Percentiles rank a stretch among this genome's conserved stretches.
phyloP scores from a whole-genome alignment of 306 rosid genomes.

The Dalbergia cochinchinensis region DNA sequence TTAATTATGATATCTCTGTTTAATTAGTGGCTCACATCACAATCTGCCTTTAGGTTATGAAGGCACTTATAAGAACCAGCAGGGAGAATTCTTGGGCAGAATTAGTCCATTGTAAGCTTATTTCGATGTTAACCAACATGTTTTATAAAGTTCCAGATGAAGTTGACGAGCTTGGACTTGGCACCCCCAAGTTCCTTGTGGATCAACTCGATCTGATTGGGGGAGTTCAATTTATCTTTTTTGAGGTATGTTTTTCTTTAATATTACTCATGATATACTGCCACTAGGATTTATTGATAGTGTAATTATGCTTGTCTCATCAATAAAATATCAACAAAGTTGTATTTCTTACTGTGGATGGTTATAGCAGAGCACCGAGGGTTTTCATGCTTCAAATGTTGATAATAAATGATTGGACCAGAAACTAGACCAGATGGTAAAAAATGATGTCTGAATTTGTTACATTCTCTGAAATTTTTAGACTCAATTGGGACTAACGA shows the following conservation, averaged over 20 bases:
- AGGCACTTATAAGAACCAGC: slow-evolving; percentile 76
- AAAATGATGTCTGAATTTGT: background rate
- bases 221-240: slow-evolving; percentile 87
- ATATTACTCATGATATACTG: slow-evolving; percentile 3
- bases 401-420: background rate
- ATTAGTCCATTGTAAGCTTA: slow-evolving; percentile 91
- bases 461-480: slow-evolving; percentile 7
- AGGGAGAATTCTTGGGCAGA: slow-evolving; percentile 96
- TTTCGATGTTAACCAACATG: slow-evolving; percentile 92
- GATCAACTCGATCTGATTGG: slow-evolving; percentile 96
- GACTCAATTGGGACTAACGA: slow-evolving; percentile 18
- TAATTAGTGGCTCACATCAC: slow-evolving; percentile 42
- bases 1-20: slow-evolving; percentile 42
- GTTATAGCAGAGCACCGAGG: background rate
- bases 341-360: slow-evolving; percentile 6
- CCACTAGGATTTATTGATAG: background rate
- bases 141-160: slow-evolving; percentile 84
- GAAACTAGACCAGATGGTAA: background rate
- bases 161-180: slow-evolving; percentile 49
- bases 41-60: slow-evolving; percentile 71
- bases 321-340: slow-evolving; percentile 10
- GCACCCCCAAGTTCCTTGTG: slow-evolving; percentile 70
- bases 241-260: slow-evolving; percentile 68
- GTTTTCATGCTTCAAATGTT: slow-evolving; percentile 3
- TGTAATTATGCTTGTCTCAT: background rate